Conservation (phyloP, 176 grass and related monocot genomes). For the Triticum monococcum region DNA sequence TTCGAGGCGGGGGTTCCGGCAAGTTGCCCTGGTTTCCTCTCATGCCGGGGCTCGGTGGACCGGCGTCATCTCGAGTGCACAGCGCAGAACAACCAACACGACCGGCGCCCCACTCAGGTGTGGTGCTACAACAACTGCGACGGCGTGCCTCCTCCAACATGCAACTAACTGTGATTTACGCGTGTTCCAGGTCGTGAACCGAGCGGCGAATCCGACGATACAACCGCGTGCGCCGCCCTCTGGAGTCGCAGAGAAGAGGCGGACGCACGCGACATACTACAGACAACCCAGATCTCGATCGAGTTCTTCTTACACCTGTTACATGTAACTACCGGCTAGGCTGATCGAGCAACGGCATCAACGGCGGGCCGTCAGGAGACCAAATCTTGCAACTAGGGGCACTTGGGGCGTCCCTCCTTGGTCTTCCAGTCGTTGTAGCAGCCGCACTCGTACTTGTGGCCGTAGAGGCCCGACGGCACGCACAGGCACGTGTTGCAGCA, state of each 20-base stretch:
- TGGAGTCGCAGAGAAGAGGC: background rate
- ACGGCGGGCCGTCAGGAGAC: background rate
- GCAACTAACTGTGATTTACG: too few relatives aligned
- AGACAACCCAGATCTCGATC: background rate
- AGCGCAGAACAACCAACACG: background rate
- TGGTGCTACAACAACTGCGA: too few relatives aligned
- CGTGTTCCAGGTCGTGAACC: background rate
- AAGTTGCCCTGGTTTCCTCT: too few relatives aligned
- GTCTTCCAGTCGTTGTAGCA: conserved; percentile 80
- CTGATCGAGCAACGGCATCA: background rate
- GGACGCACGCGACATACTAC: background rate
- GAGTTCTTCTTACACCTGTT: background rate
- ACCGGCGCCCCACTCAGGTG: too few relatives aligned
- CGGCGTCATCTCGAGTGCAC: background rate
- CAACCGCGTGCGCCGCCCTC: background rate
- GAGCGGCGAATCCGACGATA: background rate
- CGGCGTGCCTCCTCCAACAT: too few relatives aligned
- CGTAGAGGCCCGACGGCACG: conserved; percentile 60
- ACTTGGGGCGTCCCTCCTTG: conserved; percentile 57
- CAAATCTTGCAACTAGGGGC: conserved; percentile 11
- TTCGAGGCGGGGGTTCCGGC: background rate
- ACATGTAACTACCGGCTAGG: background rate
- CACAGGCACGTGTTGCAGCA: conserved; percentile 55
- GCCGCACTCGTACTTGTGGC: conserved; percentile 59
- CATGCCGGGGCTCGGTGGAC: background rate